Evolutionary conservation across 2,329 filamentous ascomycete species (phyloP).

Genomic region (Stemphylium lycopersici): DNA sequence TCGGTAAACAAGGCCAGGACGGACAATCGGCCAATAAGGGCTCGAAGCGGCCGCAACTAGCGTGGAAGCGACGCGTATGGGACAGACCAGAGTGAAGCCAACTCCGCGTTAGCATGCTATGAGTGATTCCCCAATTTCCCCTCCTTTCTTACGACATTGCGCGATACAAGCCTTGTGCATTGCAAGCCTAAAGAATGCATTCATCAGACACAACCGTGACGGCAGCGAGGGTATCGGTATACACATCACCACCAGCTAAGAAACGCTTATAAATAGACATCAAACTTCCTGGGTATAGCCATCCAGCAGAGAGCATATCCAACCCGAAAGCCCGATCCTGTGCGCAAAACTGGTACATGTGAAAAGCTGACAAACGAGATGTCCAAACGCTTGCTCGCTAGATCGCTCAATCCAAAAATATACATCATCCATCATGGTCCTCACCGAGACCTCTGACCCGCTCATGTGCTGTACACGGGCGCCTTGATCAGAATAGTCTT

Average conservation of each 20-base stretch:
- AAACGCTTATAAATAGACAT: slow-evolving; percentile 12
- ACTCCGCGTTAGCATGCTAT: not conserved
- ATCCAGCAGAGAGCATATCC: slow-evolving; percentile 24
- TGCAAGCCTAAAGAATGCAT: not conserved
- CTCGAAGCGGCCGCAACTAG: slow-evolving; percentile 16
- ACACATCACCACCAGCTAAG: slow-evolving; percentile 24
- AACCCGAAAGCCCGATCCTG: slow-evolving; percentile 7
- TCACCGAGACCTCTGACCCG: not conserved
- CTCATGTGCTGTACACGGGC: slow-evolving; percentile 52
- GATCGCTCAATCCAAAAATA: slow-evolving; percentile 23
- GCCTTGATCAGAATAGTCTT: slow-evolving; percentile 58
- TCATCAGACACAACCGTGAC: slow-evolving; percentile 27
- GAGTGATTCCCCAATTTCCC: not conserved
- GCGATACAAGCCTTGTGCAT: not conserved
- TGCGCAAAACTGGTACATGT: slow-evolving; percentile 14
- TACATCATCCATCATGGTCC: slow-evolving; percentile 3
- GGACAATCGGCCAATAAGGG: slow-evolving; percentile 27
- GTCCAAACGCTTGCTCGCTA: slow-evolving; percentile 19
- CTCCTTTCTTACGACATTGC: not conserved
- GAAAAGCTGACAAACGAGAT: slow-evolving; percentile 15
- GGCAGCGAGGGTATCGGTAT: slow-evolving; percentile 46
- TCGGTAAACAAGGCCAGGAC: slow-evolving; percentile 36
- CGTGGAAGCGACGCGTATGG: not conserved
- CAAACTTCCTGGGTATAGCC: slow-evolving; percentile 18
- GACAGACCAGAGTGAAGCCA: too few species aligned